Evolutionary conservation across 2,329 filamentous ascomycete species (phyloP).

Genomic region (Fusarium napiforme): DNA sequence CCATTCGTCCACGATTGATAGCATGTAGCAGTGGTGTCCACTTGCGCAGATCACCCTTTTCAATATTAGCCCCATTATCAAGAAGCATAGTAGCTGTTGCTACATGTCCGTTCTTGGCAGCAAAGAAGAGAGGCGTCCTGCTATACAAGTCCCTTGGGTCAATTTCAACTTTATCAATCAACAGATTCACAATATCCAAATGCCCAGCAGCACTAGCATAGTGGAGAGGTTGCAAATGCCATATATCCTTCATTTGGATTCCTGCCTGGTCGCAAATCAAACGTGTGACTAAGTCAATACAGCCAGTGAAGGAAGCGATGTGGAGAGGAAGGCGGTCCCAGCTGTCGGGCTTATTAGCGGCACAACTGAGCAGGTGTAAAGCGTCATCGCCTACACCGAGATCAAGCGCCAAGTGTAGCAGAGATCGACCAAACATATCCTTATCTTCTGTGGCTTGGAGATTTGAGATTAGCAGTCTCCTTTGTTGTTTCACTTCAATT

Average conservation of each 20-base stretch:
- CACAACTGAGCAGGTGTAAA: background rate
- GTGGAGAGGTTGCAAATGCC: accelerated
- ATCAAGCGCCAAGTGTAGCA: background rate
- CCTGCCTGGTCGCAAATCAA: background rate
- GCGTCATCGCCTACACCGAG: background rate
- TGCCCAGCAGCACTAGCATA: background rate
- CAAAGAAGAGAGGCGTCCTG: accelerated
- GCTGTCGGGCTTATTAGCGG: background rate
- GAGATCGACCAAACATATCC: background rate
- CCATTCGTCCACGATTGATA: background rate
- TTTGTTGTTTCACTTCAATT: accelerated
- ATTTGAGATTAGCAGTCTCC: accelerated
- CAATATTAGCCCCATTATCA: background rate
- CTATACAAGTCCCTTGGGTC: accelerated
- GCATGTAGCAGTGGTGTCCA: background rate
- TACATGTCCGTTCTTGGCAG: background rate
- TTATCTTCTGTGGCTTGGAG: background rate
- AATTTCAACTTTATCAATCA: background rate
- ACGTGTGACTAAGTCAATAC: background rate
- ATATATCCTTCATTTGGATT: accelerated
- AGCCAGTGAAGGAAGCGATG: background rate
- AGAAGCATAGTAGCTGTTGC: background rate
- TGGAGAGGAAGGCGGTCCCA: background rate
- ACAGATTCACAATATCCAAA: background rate
- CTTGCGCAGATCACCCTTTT: accelerated